Percentiles rank a stretch among this genome's conserved stretches.
These are phyloP conservation scores for Xanthoceras sorbifolium DNA, from an alignment of 345 rosid genomes.

Conservation along the genomic window DNA sequence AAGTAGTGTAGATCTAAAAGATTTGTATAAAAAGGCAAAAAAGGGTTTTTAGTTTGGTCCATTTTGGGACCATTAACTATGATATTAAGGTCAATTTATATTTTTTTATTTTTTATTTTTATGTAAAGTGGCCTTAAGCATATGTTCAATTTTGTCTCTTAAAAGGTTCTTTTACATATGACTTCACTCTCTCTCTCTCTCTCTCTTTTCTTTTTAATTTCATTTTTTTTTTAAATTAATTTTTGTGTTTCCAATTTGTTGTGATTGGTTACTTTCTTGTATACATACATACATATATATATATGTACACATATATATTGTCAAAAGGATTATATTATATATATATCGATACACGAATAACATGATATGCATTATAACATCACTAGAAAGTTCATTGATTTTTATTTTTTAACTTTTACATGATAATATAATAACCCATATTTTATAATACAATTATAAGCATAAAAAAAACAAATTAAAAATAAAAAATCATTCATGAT, in stretches of 20 bases:
- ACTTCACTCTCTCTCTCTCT: conserved; percentile 25
- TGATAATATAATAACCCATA: too few relatives aligned
- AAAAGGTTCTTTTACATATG: conserved; percentile 35
- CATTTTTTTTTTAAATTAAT: too few relatives aligned
- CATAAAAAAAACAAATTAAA: background rate
- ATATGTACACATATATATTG: too few relatives aligned
- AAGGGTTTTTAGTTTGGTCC: conserved; percentile 17
- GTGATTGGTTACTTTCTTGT: background rate
- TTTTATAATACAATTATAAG: too few relatives aligned
- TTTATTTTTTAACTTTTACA: too few relatives aligned
- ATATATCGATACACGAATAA: too few relatives aligned
- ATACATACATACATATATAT: too few relatives aligned
- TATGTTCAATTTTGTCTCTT: conserved; percentile 45
- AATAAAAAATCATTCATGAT: background rate
- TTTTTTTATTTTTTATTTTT: background rate
- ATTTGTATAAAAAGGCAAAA: background rate
- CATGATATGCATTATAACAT: background rate
- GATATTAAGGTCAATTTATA: background rate
- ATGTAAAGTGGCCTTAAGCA: conserved; percentile 15
- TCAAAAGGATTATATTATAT: too few relatives aligned
- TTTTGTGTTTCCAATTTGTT: conserved; percentile 18
- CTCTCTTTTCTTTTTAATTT: background rate
- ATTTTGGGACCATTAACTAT: conserved; percentile 24
- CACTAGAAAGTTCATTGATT: background rate
- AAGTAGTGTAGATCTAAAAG: background rate